phyloP scores from a whole-genome alignment of 2,329 filamentous ascomycete species.

The Shiraia sp. region DNA sequence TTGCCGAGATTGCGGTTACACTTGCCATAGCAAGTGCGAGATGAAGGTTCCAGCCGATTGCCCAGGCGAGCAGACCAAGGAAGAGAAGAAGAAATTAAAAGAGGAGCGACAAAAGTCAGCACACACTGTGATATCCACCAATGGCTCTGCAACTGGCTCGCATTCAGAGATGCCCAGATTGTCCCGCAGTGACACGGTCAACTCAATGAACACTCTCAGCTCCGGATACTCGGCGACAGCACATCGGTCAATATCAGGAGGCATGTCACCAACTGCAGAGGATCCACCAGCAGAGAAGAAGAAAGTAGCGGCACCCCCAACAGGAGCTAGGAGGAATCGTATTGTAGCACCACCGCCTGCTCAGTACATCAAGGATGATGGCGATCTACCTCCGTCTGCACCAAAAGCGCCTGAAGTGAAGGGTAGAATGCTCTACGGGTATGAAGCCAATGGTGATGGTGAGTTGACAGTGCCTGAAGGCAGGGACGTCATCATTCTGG shows the following conservation, averaged over 20 bases:
- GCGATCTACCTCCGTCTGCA: constrained; percentile 44
- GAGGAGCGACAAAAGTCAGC: constrained; percentile 79
- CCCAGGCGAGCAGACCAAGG: constrained; percentile 89
- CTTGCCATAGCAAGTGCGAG: constrained; percentile 97
- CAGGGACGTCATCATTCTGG: constrained; percentile 74
- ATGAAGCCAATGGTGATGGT: constrained; percentile 78
- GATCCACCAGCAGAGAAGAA: constrained; percentile 47
- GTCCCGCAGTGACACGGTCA: constrained; percentile 84
- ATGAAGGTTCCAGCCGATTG: constrained; percentile 98
- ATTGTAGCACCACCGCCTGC: constrained; percentile 86
- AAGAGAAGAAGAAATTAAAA: constrained; percentile 94
- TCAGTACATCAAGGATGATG: constrained; percentile 73
- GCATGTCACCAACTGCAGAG: constrained; percentile 56
- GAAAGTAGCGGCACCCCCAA: constrained; percentile 21
- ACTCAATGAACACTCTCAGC: constrained; percentile 72
- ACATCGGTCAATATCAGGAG: constrained; percentile 73
- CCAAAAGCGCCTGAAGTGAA: constrained; percentile 59
- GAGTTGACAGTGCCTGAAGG: constrained; percentile 82
- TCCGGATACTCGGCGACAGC: constrained; percentile 85
- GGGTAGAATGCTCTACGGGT: constrained; percentile 88
- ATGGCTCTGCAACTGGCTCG: constrained; percentile 52
- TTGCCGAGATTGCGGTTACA: constrained; percentile 95
- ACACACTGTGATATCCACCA: constrained; percentile 56
- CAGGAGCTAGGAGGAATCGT: constrained; percentile 60
- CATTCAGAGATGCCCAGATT: constrained; percentile 69